Conservation (phyloP, 208 protist genomes). For the Plasmodiophora brassicae region DNA sequence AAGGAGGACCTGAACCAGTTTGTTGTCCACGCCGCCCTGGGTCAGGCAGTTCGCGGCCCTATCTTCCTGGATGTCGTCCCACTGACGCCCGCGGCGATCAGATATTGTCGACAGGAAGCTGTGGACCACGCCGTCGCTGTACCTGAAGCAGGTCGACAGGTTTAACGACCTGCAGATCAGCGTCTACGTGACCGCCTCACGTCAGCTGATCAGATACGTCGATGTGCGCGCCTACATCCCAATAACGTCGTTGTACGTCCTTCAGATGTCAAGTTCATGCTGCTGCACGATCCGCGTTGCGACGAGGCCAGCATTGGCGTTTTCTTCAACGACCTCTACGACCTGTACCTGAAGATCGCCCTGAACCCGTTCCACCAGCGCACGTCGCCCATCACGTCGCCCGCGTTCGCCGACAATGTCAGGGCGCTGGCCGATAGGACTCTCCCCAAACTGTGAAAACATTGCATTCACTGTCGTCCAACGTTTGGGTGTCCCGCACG, state of each 20-base stretch:
- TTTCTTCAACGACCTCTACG: conserved; percentile 30
- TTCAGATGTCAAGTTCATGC: conserved; percentile 33
- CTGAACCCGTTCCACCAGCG: conserved; percentile 33
- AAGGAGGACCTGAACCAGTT: conserved; percentile 28
- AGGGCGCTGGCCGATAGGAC: not conserved
- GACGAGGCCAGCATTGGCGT: not conserved
- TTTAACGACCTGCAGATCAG: conserved; percentile 24
- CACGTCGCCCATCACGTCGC: not conserved
- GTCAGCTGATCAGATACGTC: not conserved
- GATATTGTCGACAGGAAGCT: not conserved
- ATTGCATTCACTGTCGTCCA: too few species aligned
- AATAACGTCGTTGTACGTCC: not conserved
- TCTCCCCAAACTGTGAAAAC: too few species aligned
- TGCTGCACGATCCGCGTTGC: not conserved
- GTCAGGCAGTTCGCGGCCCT: not conserved
- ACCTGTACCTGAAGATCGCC: conserved; percentile 8
- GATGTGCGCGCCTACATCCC: not conserved
- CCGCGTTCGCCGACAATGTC: not conserved
- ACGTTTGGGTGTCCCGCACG: too few species aligned
- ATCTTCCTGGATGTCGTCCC: not conserved
- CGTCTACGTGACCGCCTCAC: not conserved
- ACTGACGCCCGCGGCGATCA: not conserved
- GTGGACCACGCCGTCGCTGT: not conserved
- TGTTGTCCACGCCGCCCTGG: not conserved
- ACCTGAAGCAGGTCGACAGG: conserved; percentile 13